Evolutionary conservation across 202 grass and related monocot species (phyloP), one percentile per base, ranked within the genome.

Genomic region (Saccharum hybrid): DNA sequence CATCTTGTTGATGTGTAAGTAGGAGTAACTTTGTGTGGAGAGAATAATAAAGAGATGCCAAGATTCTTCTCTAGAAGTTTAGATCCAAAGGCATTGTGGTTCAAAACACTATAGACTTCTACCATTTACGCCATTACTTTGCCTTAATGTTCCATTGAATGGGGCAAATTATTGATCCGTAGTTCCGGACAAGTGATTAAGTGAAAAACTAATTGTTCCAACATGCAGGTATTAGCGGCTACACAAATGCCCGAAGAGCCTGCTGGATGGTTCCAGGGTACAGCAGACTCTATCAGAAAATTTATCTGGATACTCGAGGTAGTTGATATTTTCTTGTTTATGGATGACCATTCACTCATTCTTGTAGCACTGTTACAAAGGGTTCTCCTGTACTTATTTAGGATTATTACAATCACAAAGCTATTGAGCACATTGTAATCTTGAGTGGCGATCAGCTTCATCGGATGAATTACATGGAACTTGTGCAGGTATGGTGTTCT

Each of bases 231-330:
- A 42, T 81, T 97, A 9, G 94, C 94, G 4, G 94, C 89, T 48
- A 93, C 94, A 43, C 91, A 93, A 79, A 86, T 88, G 63, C 78
- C 91, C 3, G 91, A 88, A 33, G 94, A 97, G 10, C 84, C 88
- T 64, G 90, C 74, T 83, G 86, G 80, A 51, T 97, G 94, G 94
- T 97, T 97, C 40, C 75, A 90, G 71, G 94, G 94, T 33, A 97
- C 94, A 66, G 94, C 94, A 57, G 94, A 97, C 67, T 87, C 94
- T 14, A 83, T 97, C 40, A 93, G 94, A 71, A 88, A 93, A 82
- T 97, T 97, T 86, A 91, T 66, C 42, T 97, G 91, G 91, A 68
- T 97, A 41, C 88, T 97, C 66, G 94, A 97, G 91, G 94, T 97
- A 67, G 66, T 42, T 71, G 67, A 57, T 76, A 43, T 49, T 72